Base-by-base conservation (phyloP, 2,329 filamentous ascomycete species). In the Leptographium flavum region DNA sequence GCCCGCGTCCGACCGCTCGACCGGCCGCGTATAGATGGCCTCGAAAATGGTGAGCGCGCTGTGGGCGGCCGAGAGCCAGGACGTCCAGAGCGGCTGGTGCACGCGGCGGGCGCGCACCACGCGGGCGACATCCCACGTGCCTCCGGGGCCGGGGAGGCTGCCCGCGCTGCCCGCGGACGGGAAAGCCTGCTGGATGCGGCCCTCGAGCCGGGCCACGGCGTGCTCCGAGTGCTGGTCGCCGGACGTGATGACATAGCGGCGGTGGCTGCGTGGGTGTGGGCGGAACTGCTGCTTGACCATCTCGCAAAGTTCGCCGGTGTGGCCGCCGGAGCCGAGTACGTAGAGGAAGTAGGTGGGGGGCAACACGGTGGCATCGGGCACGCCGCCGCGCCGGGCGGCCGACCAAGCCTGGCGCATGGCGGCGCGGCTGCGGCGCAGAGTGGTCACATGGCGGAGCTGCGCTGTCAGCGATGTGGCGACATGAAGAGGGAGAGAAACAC, bases 261-360 rank as follows among this genome's bases (percentile, higher is more conserved):
- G 76, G 55, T 84, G 80, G 63, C 80, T 63, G 56, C 62, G 58
- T 45, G 59, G 38, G 51, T 68, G 69, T 33, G 63, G 63, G 47
- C 67, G 68, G 56, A 73, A 74, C 52, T 72, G 74, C 53, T 69
- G 66, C 46, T 69, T 67, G 54, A 98, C 76, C 67, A 95, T 83
- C 56, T 82, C 79, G 50, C 94, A 71, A 83, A 98, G 94, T 63
- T 98, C 92, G 40, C 87, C 81, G 1, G 92, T 95, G 63, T 98
- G 92, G 1, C 92, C 92, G 28, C 92, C 92, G 3, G 85, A 93
- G 43, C 92, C 92, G 22, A 96, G 81, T 23, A 96, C 80, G 51
- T 94, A 74, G 28, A 94, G 68, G 45, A 87, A 68, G 60, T 88
- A 74, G 23, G 64, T 63, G 4, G 55, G 52, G 5, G 56, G 57